Evolutionary conservation across 768 basidiomycete species (phyloP), one percentile per base, ranked within the genome.

Genomic region (Trametes cingulata): DNA sequence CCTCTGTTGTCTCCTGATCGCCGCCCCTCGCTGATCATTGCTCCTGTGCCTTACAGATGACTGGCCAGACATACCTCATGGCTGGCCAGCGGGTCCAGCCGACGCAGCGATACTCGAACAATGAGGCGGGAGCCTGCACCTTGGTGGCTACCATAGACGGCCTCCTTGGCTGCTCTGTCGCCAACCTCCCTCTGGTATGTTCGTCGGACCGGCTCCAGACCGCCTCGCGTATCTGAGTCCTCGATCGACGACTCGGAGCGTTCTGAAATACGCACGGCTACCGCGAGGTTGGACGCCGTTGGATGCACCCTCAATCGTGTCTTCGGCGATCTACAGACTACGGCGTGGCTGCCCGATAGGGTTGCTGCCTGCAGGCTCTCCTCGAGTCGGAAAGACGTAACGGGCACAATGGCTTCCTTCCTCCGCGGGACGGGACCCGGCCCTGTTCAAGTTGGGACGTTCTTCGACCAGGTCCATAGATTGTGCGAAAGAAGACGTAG

Each of bases 301-400:
- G 29, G 6, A 37, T 36, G 43, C 35, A 57, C 56, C 56, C 56
- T 42, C 48, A 27, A 50, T 57, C 56, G 46, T 9, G 39, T 12
- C 36, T 17, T 39, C 50, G 25, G 50, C 36, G 27, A 40, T 29
- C 37, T 40, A 29, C 37, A 48, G 14, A 17, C 37, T 40, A 29
- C 37, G 33, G 14, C 27, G 7, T 15, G 27, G 19, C 27, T 12
- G 6, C 15, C 3, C 15, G 19, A 43, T 43, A 43, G 4, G 19
- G 15, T 43, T 43, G 42, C 19, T 12, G 37, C 39, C 33, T 25
- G 15, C 46, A 24, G 46, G 46, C 25, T 12, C 8, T 25, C 22
- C 20, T 52, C 50, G 15, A 22, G 50, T 25, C 37, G 37, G 36
- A 14, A n/a, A 52, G 50, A 52, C 50, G 50, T 52, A 40, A 52